A percentile compares a stretch with the other conserved stretches of the same genome.
phyloP scores from a whole-genome alignment of 139 green algal genomes.

The Volvox africanus region DNA sequence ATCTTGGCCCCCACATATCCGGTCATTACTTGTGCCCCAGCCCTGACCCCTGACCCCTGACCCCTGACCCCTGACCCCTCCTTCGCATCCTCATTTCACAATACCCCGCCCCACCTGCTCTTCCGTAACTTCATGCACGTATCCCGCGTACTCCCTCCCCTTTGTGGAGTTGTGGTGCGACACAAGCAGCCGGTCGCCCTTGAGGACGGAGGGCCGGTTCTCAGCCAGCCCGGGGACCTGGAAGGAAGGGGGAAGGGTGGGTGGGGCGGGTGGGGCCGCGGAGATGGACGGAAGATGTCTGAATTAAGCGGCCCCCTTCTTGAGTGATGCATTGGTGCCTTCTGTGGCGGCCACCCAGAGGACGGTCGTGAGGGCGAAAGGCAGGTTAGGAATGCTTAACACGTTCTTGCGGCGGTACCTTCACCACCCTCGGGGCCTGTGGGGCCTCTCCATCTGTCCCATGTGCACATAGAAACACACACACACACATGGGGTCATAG shows the following conservation, averaged over 20 bases:
- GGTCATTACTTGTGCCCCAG: no score
- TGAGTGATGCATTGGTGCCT: no score
- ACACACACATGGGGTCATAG: not conserved
- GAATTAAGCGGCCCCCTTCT: no score
- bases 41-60: no score
- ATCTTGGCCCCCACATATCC: no score
- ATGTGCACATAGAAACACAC: not conserved
- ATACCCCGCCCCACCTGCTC: slow-evolving; percentile 47
- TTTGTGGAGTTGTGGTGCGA: not conserved
- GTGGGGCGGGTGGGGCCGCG: not conserved
- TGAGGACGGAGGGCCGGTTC: slow-evolving; percentile 63
- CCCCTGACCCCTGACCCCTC: no score
- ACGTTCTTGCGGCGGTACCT: not conserved
- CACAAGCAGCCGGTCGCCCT: slow-evolving; percentile 58
- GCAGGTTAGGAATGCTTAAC: not conserved
- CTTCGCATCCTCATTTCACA: no score
- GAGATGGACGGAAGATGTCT: not conserved
- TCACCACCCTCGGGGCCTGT: no score
- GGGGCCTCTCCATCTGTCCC: not conserved
- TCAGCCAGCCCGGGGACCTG: slow-evolving; percentile 65
- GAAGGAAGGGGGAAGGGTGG: not conserved
- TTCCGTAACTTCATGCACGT: slow-evolving; percentile 48
- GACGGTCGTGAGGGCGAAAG: no score
- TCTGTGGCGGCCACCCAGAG: no score
- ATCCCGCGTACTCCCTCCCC: slow-evolving; percentile 55